Base-by-base conservation (phyloP, 2,329 filamentous ascomycete species). In the Colletotrichum caudatum region DNA sequence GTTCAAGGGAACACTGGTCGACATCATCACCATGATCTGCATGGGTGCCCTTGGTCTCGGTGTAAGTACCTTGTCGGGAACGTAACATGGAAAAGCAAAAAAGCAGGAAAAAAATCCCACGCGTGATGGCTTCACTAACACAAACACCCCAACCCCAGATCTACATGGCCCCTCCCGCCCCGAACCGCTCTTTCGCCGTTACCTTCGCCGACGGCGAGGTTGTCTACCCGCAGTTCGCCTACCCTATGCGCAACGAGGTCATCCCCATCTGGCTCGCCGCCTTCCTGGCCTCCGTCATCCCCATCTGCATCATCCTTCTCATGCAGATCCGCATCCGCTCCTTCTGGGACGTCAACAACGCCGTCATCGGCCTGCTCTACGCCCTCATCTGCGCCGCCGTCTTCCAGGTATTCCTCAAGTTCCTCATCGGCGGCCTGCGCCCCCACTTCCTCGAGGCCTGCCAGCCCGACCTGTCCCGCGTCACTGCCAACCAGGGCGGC, bases 351-450 rank as follows among this genome's bases (percentile, higher is more conserved):
- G 82, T 89, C 76, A 93, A 93, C 83, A 94, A 94, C 78, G 91
- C 88, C 56, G 83, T 90, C 60, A 85, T 93, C 59, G 92, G 92
- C 18, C 86, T 94, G 0, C 81, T 93, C 0, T 94, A 94, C 83
- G 85, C 88, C 0, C 85, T 93, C 73, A 92, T 93, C 80, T 84
- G 86, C 7, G 90, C 90, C 4, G 90, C 91, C n/a, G 88, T 94
- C 61, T 93, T 94, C 82, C 92, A 94, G 77, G 91, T 94, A 74
- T 91, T 93, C 77, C 76, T 94, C 78, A 94, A 94, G 81, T 91
- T 88, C 87, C 86, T 94, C 53, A 93, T 94, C 73, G 92, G 92
- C 18, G 92, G 91, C 18, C 82, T 92, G 26, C 87, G 91, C n/a
- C 92, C 92, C 1, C 90, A 93, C 79, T 94, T 93, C 82, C 85